Base-by-base conservation (phyloP, 805 yeast species). In the Metschnikowia anglica region DNA sequence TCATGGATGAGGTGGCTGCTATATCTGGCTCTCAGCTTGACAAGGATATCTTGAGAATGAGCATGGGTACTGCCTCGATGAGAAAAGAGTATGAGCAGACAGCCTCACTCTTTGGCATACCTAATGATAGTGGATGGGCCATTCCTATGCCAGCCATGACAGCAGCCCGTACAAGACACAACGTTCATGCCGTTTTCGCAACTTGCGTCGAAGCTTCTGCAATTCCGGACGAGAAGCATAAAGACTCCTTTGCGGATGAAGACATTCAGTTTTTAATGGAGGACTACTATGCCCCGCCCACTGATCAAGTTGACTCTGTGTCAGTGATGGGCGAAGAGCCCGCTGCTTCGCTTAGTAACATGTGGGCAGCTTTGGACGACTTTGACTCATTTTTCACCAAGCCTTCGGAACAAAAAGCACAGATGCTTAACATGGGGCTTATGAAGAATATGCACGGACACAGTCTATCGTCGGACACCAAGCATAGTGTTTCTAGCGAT, bases 71-170 rank as follows among this genome's bases (percentile, higher is more conserved):
- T 51, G 70, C 82, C 11, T 78, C 87, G 7, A 72, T 85, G 52
- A 79, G 85, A 53, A 86, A 84, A 49, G 95, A 87, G 50, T 85
- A 84, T 58, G 96, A 86, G 51, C 82, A 79, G 52, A 83, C 93
- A 2, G 89, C 93, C 0, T 88, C 97, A 0, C 68, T 93, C 42
- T 95, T 89, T 68, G 99, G 99, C 12, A 82, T 91, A 18, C 98
- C 99, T 0, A 91, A 86, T 48, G 96, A 87, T 10, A 81, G 85
- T 56, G 99, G 99, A 1, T 93, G 99, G 99, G 83, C 97, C 0
- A 81, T 95, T 37, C 95, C 98, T 2, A 85, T 87, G 91, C 97
- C 99, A 2, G 87, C 91, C 0, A 80, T 88, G 32, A 83, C 93
- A 1, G 88, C 97, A 0, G 85, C 95, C 0, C 78, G 86, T 12